phyloP scores from a whole-genome alignment of 1,139 yeast species.

The Trichomonascaceae sp. region DNA sequence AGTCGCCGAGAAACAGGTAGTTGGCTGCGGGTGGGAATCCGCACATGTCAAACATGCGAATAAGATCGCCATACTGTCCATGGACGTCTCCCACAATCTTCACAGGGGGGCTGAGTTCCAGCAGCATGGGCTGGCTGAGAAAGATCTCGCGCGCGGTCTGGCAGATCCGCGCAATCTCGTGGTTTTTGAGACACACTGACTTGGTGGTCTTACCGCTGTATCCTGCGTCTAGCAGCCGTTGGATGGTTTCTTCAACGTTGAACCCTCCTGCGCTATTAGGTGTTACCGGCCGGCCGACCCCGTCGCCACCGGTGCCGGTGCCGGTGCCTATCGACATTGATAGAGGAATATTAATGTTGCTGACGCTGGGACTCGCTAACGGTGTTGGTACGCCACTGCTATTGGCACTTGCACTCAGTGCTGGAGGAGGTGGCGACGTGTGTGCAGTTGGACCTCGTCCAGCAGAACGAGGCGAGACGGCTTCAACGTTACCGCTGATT shows the following conservation, averaged over 20 bases:
- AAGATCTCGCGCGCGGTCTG: slow-evolving; percentile 79
- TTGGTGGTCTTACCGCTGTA: slow-evolving; percentile 88
- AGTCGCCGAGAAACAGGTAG: slow-evolving; percentile 85
- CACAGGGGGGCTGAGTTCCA: slow-evolving; percentile 89
- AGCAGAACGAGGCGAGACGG: slow-evolving; percentile 4
- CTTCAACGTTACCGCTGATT: slow-evolving; percentile 15
- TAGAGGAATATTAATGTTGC: neutral
- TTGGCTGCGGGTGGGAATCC: slow-evolving; percentile 97
- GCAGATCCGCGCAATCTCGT: slow-evolving; percentile 79
- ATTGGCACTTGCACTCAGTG: slow-evolving; percentile 3
- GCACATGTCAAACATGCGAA: slow-evolving; percentile 85
- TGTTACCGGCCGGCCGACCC: slow-evolving; percentile 2
- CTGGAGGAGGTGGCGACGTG: too few relatives aligned
- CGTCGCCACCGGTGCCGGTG: neutral
- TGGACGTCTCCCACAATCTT: slow-evolving; percentile 97
- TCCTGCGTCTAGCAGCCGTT: slow-evolving; percentile 85
- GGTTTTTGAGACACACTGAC: slow-evolving; percentile 72
- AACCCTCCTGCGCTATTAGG: slow-evolving; percentile 2
- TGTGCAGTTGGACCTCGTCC: neutral
- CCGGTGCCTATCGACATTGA: too few relatives aligned
- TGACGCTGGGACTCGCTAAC: slow-evolving; percentile 9
- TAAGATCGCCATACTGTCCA: slow-evolving; percentile 87
- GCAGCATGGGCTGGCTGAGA: slow-evolving; percentile 72
- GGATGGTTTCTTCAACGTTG: slow-evolving; percentile 71
- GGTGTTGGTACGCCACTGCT: neutral